Conservation (phyloP, 768 basidiomycete species). For the Amanita polypyramis region DNA sequence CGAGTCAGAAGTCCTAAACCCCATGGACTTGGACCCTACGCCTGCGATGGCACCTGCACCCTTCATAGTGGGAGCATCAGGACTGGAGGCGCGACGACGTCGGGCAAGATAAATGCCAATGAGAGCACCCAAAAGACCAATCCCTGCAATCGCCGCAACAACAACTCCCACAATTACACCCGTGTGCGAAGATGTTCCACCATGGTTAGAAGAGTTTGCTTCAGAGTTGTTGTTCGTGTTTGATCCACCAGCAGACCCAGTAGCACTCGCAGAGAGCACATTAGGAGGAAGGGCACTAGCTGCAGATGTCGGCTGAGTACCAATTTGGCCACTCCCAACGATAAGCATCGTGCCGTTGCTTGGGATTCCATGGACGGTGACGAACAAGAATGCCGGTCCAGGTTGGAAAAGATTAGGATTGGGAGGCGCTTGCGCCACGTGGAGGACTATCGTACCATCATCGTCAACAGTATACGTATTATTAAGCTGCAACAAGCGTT, state of each 20-base stretch:
- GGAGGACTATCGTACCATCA: conserved; percentile 69
- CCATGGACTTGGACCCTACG: conserved; percentile 18
- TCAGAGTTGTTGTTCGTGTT: conserved; percentile 7
- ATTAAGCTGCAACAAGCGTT: conserved; percentile 73
- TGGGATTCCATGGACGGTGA: conserved; percentile 78
- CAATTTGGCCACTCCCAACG: conserved; percentile 73
- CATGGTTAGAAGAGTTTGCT: conserved; percentile 4
- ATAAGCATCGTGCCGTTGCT: conserved; percentile 69
- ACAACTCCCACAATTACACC: conserved; percentile 38
- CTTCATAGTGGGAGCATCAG: conserved; percentile 16
- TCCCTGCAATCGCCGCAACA: conserved; percentile 40
- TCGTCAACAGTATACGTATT: conserved; percentile 73
- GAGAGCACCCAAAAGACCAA: conserved; percentile 40
- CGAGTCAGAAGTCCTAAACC: conserved; percentile 44
- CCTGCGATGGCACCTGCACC: conserved; percentile 17
- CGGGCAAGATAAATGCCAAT: conserved; percentile 42
- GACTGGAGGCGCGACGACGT: conserved; percentile 34
- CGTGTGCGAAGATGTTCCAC: conserved; percentile 21
- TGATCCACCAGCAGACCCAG: conserved; percentile 23
- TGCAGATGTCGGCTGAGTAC: conserved; percentile 44
- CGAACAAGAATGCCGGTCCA: conserved; percentile 77
- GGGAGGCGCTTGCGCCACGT: conserved; percentile 76
- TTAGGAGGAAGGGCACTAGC: conserved; percentile 39
- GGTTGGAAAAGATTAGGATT: conserved; percentile 84
- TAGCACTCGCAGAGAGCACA: conserved; percentile 31